phyloP scores from a whole-genome alignment of 305 asterid species.

The Fraxinus platypoda region DNA sequence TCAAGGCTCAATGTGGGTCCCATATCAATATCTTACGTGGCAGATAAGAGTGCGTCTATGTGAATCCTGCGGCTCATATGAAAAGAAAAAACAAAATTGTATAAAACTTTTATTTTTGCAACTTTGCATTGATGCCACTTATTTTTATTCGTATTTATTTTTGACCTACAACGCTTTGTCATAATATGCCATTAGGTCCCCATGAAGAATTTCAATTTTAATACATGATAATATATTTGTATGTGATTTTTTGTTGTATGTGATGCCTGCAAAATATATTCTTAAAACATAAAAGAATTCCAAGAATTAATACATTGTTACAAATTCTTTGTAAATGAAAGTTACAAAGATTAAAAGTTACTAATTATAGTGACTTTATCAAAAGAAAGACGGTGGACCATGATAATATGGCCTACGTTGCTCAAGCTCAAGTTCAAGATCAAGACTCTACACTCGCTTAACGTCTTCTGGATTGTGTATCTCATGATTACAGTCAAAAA shows the following conservation, averaged over 20 bases:
- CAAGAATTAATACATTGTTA: neutral
- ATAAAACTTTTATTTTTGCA: neutral
- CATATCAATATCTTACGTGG: constrained; percentile 41
- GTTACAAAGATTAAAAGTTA: no score
- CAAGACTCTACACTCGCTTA: neutral
- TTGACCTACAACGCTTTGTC: neutral
- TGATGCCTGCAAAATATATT: neutral
- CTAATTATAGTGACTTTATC: neutral
- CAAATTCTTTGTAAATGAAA: neutral
- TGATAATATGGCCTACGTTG: neutral
- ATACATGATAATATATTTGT: neutral
- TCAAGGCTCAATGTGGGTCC: constrained; percentile 42
- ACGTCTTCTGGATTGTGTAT: neutral
- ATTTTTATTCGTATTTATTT: neutral
- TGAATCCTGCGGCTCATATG: constrained; percentile 45
- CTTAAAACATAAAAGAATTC: neutral
- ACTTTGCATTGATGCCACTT: neutral
- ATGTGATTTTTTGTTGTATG: neutral
- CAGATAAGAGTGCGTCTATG: constrained; percentile 56
- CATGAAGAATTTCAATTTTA: neutral
- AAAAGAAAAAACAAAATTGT: neutral
- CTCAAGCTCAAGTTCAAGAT: neutral
- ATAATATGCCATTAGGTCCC: neutral
- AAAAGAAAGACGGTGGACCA: neutral
- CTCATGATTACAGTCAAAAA: neutral